Evolutionary conservation across 2,329 filamentous ascomycete genomes (phyloP), one percentile per base, ranked within the genome.

Genomic region (Aureobasidium sp.): DNA sequence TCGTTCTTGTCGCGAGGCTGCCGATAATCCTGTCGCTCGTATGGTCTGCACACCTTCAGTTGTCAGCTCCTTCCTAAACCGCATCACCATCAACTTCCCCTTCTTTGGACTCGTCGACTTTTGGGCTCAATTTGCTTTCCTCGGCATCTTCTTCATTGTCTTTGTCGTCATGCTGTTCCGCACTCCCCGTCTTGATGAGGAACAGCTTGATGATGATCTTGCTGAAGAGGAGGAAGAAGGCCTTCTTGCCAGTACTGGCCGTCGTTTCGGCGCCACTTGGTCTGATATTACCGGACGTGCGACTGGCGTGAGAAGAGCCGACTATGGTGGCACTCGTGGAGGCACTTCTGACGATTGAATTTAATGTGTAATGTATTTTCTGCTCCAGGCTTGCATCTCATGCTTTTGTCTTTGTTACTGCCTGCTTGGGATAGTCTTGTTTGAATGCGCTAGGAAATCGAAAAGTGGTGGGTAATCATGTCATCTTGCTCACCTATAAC

Each of bases 161-260:
- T 89, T 96, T 68, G 63, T 91, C 24, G 88, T 89, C 0, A 85
- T 89, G 3, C 76, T 97, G 0, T 87, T 97, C 80, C 85, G 88
- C 45, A 86, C 91, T 1, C 92, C 93, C 0, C 86, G 82, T 70
- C 75, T 96, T 39, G 85, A 93, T 68, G 80, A 93, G 61, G 82
- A 84, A 49, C 86, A 92, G 69, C 73, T 95, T 8, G 94, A 97
- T 66, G 89, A 93, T 64, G 92, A 97, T 70, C 87, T 92, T 17
- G 90, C 96, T 73, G 89, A 87, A 33, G 91, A 93, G 19, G 94
- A 97, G 72, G 94, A 99, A 71, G 94, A 99, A 76, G 90, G 92
- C 12, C 78, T 99, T 53, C 78, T 99, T 50, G 90, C 91, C 0
- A 91, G 85, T 68, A 96, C 91, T 0, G 86, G 91, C 6, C 79